These are phyloP conservation scores for Salmacisia buchloeana DNA, from an alignment of 1,284 basidiomycete species.

Conservation along the genomic window DNA sequence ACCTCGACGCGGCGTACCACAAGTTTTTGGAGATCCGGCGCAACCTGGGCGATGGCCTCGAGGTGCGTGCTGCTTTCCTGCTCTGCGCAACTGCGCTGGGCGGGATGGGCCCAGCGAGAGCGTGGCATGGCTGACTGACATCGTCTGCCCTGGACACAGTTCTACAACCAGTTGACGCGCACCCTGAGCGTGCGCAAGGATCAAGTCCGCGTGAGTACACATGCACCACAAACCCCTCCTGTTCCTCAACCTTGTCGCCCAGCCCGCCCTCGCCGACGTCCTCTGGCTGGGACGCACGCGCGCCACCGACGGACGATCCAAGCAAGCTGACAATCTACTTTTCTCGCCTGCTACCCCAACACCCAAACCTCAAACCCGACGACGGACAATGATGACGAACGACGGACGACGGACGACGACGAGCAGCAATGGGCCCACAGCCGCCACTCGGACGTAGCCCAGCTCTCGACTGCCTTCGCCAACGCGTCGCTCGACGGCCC, in stretches of 20 bases:
- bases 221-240: neutral
- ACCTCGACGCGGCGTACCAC: conserved; percentile 79
- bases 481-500: neutral
- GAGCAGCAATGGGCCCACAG: conserved; percentile 6
- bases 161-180: conserved; percentile 36
- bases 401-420: no score
- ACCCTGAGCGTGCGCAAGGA: conserved; percentile 25
- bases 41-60: conserved; percentile 78
- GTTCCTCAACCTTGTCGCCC: neutral
- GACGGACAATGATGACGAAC: no score
- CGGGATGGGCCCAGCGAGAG: no score
- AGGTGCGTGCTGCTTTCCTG: neutral
- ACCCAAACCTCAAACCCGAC: no score
- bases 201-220: conserved; percentile 5
- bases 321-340: no score
- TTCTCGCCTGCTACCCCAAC: no score
- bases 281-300: no score
- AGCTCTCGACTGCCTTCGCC: neutral
- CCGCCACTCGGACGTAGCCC: conserved; percentile 3
- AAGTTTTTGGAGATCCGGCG: conserved; percentile 79
- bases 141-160: conserved; percentile 52
- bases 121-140: neutral
- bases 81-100: neutral
- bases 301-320: no score
- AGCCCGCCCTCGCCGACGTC: no score